Percentiles rank a stretch among this genome's conserved stretches.
These are phyloP conservation scores for Podila clonocystis DNA, from an alignment of 192 early-diverging fungal genomes.

Conservation along the genomic window DNA sequence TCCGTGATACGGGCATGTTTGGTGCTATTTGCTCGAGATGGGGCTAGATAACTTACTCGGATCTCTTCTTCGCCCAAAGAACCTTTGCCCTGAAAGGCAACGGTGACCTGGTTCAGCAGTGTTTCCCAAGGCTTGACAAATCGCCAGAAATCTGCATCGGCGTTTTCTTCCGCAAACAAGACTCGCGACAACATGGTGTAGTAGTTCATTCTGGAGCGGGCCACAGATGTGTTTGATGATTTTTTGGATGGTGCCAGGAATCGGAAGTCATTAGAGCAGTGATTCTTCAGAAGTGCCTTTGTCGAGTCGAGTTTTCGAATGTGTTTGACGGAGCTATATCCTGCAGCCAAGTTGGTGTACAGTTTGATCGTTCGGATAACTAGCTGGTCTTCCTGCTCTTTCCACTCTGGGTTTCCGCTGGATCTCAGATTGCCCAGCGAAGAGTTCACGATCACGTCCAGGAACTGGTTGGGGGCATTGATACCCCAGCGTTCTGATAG, in stretches of 20 bases:
- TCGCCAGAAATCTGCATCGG: slow-evolving; percentile 67
- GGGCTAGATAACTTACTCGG: slow-evolving; percentile 6
- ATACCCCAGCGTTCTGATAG: slow-evolving; percentile 75
- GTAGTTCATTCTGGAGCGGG: slow-evolving; percentile 70
- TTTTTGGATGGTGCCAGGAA: slow-evolving; percentile 64
- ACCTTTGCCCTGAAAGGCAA: slow-evolving; percentile 32
- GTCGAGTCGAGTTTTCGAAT: slow-evolving; percentile 80
- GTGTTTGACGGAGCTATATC: slow-evolving; percentile 79
- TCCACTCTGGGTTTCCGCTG: slow-evolving; percentile 28
- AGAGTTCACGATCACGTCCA: slow-evolving; percentile 39
- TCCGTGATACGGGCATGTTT: too few relatives aligned
- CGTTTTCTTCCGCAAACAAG: slow-evolving; percentile 76
- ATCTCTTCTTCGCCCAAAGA: slow-evolving; percentile 27
- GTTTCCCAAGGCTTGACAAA: slow-evolving; percentile 79
- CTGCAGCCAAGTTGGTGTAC: slow-evolving; percentile 80
- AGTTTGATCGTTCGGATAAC: slow-evolving; percentile 70
- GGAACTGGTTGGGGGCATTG: slow-evolving; percentile 49
- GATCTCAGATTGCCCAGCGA: slow-evolving; percentile 34
- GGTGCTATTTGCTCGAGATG: too few relatives aligned
- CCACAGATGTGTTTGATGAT: slow-evolving; percentile 15
- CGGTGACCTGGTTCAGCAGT: slow-evolving; percentile 59
- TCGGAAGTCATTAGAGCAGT: slow-evolving; percentile 72
- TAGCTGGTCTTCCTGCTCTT: slow-evolving; percentile 32
- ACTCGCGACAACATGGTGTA: slow-evolving; percentile 82
- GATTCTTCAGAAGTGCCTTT: slow-evolving; percentile 75